Evolutionary conservation across 306 rosid genomes (phyloP).

Genomic region (Quercus wislizeni): DNA sequence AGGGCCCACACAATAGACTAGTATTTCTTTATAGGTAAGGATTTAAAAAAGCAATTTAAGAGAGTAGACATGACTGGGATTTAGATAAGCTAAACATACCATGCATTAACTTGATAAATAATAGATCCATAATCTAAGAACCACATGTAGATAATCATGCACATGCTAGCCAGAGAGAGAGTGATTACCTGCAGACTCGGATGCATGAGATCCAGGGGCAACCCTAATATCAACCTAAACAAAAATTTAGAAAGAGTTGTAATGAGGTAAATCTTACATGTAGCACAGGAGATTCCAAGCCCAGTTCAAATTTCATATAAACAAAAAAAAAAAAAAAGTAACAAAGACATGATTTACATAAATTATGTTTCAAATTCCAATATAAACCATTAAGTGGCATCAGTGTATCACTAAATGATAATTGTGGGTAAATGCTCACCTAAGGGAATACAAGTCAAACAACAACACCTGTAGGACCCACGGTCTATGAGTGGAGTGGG

Average conservation of each 20-base stretch:
- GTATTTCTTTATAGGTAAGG: neutral
- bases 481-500: too few species aligned
- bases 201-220: conserved; percentile 97
- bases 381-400: too few species aligned
- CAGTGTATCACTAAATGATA: too few species aligned
- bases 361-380: neutral
- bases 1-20: too few species aligned
- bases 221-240: conserved; percentile 87
- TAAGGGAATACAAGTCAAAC: too few species aligned
- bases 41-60: neutral
- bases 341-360: neutral
- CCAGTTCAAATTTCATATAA: conserved; percentile 15
- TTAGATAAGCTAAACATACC: neutral
- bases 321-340: neutral
- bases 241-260: conserved; percentile 16
- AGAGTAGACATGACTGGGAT: neutral
- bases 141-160: neutral
- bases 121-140: conserved; percentile 1
- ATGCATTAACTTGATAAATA: conserved; percentile 13
- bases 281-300: neutral
- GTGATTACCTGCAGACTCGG: conserved; percentile 79
- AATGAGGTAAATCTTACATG: neutral
- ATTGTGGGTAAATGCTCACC: too few species aligned
- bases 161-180: conserved; percentile 13
- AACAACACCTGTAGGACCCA: too few species aligned